Evolutionary conservation across 2,329 filamentous ascomycete genomes (phyloP).

Genomic region (Microcyclosporella mali): DNA sequence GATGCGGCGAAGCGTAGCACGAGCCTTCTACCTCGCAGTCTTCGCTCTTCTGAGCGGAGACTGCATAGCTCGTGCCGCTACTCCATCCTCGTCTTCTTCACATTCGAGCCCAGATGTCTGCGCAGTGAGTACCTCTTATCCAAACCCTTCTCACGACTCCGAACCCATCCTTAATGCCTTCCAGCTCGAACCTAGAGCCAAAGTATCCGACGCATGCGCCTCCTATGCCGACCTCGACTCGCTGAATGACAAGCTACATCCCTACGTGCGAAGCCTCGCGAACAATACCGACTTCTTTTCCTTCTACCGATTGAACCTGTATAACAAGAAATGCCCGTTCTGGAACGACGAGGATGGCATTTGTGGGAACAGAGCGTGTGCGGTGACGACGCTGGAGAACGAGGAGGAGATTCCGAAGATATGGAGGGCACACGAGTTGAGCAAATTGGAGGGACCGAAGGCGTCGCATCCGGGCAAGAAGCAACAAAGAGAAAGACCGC

Average conservation of each 20-base stretch:
- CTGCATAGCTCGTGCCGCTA: conserved; percentile 36
- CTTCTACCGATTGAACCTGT: conserved; percentile 92
- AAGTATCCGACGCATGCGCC: conserved; percentile 89
- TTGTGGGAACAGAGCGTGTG: conserved; percentile 95
- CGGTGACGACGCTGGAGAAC: conserved; percentile 89
- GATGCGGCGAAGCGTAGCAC: conserved; percentile 21
- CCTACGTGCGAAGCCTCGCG: conserved; percentile 73
- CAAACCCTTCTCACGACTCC: conserved; percentile 20
- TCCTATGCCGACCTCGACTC: conserved; percentile 86
- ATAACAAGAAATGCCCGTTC: conserved; percentile 90
- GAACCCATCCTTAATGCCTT: conserved; percentile 32
- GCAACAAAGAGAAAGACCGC: conserved; percentile 62
- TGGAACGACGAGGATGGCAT: conserved; percentile 91
- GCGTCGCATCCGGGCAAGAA: conserved; percentile 80
- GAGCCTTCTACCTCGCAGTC: conserved; percentile 54
- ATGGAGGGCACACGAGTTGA: conserved; percentile 86
- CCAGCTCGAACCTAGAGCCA: conserved; percentile 80
- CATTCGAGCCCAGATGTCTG: conserved; percentile 44
- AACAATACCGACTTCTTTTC: conserved; percentile 94
- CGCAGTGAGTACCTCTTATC: conserved; percentile 44
- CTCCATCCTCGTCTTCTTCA: conserved; percentile 30
- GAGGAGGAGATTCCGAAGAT: conserved; percentile 88
- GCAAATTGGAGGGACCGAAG: conserved; percentile 83
- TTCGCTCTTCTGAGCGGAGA: conserved; percentile 50
- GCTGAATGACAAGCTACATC: conserved; percentile 71